These are phyloP conservation scores for Lithospermum erythrorhizon DNA, from an alignment of 257 asterid species.

Conservation along the genomic window DNA sequence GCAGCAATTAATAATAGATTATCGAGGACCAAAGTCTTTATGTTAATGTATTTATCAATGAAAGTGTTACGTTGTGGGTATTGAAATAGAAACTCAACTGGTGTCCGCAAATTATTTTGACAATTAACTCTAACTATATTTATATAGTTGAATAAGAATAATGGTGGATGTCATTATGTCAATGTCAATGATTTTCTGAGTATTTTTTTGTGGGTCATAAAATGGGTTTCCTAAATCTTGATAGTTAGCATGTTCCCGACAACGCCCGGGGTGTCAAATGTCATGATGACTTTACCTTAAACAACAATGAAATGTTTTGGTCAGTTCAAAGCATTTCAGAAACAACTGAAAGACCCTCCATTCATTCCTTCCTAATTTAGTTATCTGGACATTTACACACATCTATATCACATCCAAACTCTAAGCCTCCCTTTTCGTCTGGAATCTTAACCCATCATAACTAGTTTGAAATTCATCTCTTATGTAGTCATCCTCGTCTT, in stretches of 20 bases:
- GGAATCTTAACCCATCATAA: conserved; percentile 1
- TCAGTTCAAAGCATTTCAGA: conserved; percentile 27
- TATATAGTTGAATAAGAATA: too few species aligned
- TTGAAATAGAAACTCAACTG: too few species aligned
- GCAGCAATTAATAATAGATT: too few species aligned
- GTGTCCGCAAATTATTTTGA: too few species aligned
- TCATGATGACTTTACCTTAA: conserved; percentile 54
- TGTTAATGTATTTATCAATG: too few species aligned
- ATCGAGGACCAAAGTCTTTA: too few species aligned
- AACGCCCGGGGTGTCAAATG: conserved; percentile 46
- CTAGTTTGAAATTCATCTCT: not conserved
- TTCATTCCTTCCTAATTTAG: conserved; percentile 28
- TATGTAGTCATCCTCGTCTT: conserved; percentile 2
- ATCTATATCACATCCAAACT: conserved; percentile 19
- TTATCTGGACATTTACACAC: conserved; percentile 13
- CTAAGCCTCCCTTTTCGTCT: conserved; percentile 10
- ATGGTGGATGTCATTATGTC: not conserved
- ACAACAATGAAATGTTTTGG: conserved; percentile 20
- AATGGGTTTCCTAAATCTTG: conserved; percentile 39
- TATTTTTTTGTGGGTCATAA: conserved; percentile 5
- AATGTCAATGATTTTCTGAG: conserved; percentile 21
- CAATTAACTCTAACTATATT: too few species aligned
- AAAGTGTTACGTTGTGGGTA: too few species aligned
- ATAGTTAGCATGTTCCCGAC: conserved; percentile 96
- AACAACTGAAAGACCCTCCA: conserved; percentile 22